Conservation (phyloP, 1,284 basidiomycete species). For the Leccinum solheimii region DNA sequence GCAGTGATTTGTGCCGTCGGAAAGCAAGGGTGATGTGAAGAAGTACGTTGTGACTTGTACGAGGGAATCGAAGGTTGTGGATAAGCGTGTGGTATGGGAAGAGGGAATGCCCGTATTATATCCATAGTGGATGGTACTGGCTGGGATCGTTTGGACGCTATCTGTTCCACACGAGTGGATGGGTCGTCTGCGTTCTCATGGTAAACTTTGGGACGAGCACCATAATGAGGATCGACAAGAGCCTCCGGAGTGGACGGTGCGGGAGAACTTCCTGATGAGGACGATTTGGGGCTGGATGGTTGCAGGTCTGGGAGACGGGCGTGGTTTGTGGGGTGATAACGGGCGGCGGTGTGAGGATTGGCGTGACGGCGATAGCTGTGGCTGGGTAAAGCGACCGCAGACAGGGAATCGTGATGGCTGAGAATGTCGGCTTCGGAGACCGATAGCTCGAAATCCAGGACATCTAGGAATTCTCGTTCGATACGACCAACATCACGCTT, state of each 20-base stretch:
- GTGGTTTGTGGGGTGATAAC: constrained; percentile 21
- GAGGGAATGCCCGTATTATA: constrained; percentile 33
- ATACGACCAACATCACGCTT: constrained; percentile 76
- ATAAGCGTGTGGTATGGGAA: constrained; percentile 28
- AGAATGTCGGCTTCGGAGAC: constrained; percentile 64
- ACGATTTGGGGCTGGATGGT: constrained; percentile 37
- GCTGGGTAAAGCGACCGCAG: constrained; percentile 38
- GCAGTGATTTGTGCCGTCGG: constrained; percentile 27
- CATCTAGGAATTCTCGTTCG: constrained; percentile 75
- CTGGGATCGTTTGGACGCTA: constrained; percentile 21
- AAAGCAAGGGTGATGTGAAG: constrained; percentile 28
- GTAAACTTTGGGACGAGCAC: constrained; percentile 20
- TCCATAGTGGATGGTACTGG: constrained; percentile 31
- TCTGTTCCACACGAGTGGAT: constrained; percentile 3
- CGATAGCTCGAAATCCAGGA: constrained; percentile 68
- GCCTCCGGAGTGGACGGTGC: constrained; percentile 32
- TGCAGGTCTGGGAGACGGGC: constrained; percentile 27
- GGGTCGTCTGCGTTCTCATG: constrained; percentile 15
- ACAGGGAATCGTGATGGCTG: constrained; percentile 56
- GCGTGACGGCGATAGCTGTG: constrained; percentile 30
- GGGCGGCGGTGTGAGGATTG: constrained; percentile 23
- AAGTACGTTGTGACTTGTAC: constrained; percentile 30
- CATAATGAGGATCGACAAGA: constrained; percentile 12
- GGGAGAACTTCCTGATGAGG: constrained; percentile 36
- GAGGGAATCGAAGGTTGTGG: constrained; percentile 20